Conservation (phyloP, 345 rosid genomes). For the Alliaria petiolata region DNA sequence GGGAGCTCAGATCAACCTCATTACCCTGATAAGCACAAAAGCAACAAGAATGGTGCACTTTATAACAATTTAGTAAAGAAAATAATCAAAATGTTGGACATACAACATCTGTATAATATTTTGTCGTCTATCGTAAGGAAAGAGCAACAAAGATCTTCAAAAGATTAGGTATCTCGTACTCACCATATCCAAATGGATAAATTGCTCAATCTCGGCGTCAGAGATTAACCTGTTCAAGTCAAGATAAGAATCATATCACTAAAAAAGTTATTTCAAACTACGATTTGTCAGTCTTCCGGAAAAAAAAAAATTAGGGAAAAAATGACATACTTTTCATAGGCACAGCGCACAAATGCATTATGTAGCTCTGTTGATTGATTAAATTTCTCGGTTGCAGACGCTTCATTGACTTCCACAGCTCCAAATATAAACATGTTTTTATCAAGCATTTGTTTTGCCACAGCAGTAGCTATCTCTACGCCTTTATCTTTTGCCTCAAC, state of each 20-base stretch:
- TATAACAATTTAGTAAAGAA: background rate
- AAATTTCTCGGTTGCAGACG: too few species aligned
- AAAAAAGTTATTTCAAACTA: background rate
- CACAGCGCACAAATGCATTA: too few species aligned
- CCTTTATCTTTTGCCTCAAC: too few species aligned
- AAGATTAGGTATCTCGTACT: conserved; percentile 10
- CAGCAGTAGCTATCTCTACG: too few species aligned
- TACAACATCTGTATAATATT: background rate
- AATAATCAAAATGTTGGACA: background rate
- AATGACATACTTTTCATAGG: too few species aligned
- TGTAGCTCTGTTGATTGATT: too few species aligned
- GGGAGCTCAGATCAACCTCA: background rate
- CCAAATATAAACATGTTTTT: too few species aligned
- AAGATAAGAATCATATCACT: conserved; percentile 17
- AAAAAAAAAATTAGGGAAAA: too few species aligned
- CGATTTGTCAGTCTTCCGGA: too few species aligned
- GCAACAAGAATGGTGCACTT: too few species aligned
- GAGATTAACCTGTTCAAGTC: conserved; percentile 48
- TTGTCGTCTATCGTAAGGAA: background rate
- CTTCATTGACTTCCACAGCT: too few species aligned
- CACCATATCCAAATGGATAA: conserved; percentile 84
- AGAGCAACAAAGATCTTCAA: background rate
- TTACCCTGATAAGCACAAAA: background rate
- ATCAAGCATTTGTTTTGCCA: too few species aligned
- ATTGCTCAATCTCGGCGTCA: conserved; percentile 48